Conservation (phyloP, 768 basidiomycete genomes). For the Russula ochroleuca region DNA sequence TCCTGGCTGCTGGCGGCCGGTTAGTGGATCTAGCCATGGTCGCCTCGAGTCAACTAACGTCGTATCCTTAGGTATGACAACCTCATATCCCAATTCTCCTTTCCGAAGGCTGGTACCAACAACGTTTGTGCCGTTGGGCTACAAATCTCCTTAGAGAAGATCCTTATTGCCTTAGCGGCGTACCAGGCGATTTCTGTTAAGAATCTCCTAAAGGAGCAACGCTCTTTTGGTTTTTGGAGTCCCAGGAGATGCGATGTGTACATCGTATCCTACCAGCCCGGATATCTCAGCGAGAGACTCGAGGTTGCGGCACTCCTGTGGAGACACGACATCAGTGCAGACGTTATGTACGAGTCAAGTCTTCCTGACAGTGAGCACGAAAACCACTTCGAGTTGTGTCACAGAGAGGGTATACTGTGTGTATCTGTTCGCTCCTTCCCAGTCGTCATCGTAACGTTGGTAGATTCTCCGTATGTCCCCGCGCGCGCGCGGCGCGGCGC, state of each 20-base stretch:
- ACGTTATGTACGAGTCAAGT: conserved; percentile 81
- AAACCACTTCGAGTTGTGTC: conserved; percentile 61
- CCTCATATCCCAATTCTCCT: conserved; percentile 56
- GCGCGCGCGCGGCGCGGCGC: conserved; percentile 51
- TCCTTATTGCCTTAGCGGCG: conserved; percentile 60
- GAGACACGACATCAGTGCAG: conserved; percentile 78
- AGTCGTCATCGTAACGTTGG: background rate
- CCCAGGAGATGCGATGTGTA: conserved; percentile 88
- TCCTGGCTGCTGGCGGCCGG: conserved; percentile 82
- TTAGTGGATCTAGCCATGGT: conserved; percentile 33
- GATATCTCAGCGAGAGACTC: conserved; percentile 70
- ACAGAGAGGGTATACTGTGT: conserved; percentile 80
- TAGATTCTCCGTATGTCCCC: conserved; percentile 51
- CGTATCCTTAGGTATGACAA: conserved; percentile 59
- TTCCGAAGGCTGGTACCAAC: conserved; percentile 50
- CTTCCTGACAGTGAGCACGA: conserved; percentile 60
- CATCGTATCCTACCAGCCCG: conserved; percentile 71
- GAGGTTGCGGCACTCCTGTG: conserved; percentile 74
- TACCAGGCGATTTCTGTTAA: conserved; percentile 65
- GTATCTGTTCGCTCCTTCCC: conserved; percentile 26
- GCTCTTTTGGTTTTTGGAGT: conserved; percentile 85
- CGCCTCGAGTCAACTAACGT: background rate
- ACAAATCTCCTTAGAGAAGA: conserved; percentile 77
- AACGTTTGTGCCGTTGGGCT: conserved; percentile 64
- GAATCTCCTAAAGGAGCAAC: conserved; percentile 67